Percentiles rank a stretch among this genome's conserved stretches.
Conservation (phyloP, 345 rosid species). For the Gossypium arboreum region DNA sequence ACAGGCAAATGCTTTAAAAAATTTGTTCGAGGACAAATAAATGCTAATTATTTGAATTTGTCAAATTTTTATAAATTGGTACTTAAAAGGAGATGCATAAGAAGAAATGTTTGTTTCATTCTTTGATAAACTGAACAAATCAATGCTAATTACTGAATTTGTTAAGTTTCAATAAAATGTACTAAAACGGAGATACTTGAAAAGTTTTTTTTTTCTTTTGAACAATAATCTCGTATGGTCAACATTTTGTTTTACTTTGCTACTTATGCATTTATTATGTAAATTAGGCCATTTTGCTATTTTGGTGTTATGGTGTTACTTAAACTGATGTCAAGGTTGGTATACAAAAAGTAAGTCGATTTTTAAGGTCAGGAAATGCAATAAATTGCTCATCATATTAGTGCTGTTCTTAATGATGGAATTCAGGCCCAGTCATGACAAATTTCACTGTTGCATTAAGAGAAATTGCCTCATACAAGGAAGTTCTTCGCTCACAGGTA, state of each 20-base stretch:
- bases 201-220: neutral
- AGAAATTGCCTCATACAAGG: constrained; percentile 73
- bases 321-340: neutral
- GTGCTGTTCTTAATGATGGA: constrained; percentile 11
- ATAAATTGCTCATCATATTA: constrained; percentile 10
- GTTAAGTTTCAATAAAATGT: no score
- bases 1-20: neutral
- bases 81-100: neutral
- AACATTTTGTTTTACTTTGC: neutral
- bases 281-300: no score
- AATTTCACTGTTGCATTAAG: constrained; percentile 67
- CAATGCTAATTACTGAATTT: no score
- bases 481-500: constrained; percentile 80
- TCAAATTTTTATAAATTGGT: neutral
- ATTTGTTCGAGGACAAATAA: neutral
- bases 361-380: neutral
- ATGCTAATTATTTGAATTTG: neutral
- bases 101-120: neutral
- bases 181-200: no score
- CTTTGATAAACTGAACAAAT: no score
- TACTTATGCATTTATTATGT: neutral
- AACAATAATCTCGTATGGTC: neutral
- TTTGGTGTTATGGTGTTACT: neutral
- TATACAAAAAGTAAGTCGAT: neutral
- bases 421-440: constrained; percentile 64